phyloP scores from a whole-genome alignment of 345 rosid species.

The Citrus australasica region DNA sequence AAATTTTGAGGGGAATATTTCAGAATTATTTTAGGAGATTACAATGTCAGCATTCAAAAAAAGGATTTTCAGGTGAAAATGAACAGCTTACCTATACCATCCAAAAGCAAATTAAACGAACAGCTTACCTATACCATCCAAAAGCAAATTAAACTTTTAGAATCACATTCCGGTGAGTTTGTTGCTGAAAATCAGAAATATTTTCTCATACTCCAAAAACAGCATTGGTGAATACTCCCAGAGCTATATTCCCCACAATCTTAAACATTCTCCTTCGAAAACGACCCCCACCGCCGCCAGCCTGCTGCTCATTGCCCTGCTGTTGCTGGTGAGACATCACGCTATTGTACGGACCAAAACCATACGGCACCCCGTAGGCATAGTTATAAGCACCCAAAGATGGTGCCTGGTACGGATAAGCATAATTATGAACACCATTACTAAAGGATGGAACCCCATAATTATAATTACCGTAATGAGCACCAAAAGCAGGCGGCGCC shows the following conservation, averaged over 20 bases:
- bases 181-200: neutral
- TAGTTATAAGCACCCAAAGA: neutral
- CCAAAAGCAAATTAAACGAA: neutral
- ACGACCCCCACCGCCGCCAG: neutral
- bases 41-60: neutral
- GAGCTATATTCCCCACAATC: conserved; percentile 21
- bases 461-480: neutral
- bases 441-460: neutral
- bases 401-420: neutral
- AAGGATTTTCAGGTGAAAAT: neutral
- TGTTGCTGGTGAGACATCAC: neutral
- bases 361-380: neutral
- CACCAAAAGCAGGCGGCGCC: neutral
- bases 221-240: conserved; percentile 16
- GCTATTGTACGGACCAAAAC: neutral
- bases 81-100: neutral
- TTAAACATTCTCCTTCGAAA: neutral
- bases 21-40: neutral
- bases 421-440: neutral
- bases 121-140: neutral
- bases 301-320: neutral
- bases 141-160: neutral
- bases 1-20: neutral
- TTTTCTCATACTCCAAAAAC: conserved; percentile 13
- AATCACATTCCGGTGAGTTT: neutral